These are phyloP conservation scores for Calonectria multiphialidica DNA, from an alignment of 2,329 filamentous ascomycete genomes.

Conservation along the genomic window DNA sequence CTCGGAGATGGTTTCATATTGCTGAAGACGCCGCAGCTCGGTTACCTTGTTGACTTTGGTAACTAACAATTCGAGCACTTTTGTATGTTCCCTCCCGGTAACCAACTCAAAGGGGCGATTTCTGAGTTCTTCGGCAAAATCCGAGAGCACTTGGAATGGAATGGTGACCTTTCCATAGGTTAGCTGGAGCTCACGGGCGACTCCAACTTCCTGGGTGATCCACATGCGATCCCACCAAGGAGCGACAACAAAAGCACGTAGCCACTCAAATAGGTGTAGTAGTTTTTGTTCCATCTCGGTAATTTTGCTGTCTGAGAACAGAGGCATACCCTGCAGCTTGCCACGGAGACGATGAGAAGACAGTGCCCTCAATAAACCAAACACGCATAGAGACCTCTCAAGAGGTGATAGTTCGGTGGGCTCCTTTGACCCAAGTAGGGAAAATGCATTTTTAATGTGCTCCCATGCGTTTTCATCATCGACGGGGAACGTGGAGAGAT, in stretches of 20 bases:
- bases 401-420: conserved; percentile 9
- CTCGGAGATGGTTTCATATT: conserved; percentile 14
- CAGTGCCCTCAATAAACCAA: conserved; percentile 24
- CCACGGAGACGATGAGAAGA: background rate
- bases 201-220: conserved; percentile 37
- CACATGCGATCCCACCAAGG: conserved; percentile 40
- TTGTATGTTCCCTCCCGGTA: conserved; percentile 19
- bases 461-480: conserved; percentile 13
- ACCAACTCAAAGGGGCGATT: background rate
- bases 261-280: conserved; percentile 33
- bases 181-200: conserved; percentile 28
- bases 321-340: conserved; percentile 7
- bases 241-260: conserved; percentile 30
- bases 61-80: conserved; percentile 27
- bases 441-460: conserved; percentile 9
- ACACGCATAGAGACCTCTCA: conserved; percentile 26
- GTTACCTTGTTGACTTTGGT: conserved; percentile 27
- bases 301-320: conserved; percentile 6
- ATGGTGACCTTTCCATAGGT: conserved; percentile 30
- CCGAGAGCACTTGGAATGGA: conserved; percentile 18
- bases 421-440: conserved; percentile 11
- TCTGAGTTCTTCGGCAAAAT: background rate
- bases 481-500: conserved; percentile 20
- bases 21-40: conserved; percentile 26
- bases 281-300: conserved; percentile 24